phyloP scores from a whole-genome alignment of 2,329 filamentous ascomycete genomes.

The Sporothrix humicola region DNA sequence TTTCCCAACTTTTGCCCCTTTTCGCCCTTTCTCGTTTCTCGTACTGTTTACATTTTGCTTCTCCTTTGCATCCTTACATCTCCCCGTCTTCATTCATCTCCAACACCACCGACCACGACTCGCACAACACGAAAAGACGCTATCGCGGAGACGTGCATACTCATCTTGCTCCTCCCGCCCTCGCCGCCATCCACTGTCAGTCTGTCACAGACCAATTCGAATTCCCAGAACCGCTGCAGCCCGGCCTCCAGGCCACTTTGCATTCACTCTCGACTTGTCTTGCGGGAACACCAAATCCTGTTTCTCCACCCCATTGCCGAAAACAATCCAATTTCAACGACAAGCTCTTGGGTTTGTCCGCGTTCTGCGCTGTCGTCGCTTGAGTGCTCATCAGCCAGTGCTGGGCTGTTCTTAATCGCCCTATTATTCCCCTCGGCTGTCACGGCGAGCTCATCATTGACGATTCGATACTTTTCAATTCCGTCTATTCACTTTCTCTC shows the following conservation, averaged over 20 bases:
- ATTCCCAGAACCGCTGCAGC: conserved; percentile 27
- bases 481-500: background rate
- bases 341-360: background rate
- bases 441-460: background rate
- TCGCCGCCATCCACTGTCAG: background rate
- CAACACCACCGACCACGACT: background rate
- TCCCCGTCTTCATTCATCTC: too few relatives aligned
- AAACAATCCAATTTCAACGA: conserved; percentile 20
- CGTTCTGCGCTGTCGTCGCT: background rate
- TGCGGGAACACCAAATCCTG: conserved; percentile 22
- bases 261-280: conserved; percentile 1
- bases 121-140: background rate
- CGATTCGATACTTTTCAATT: background rate
- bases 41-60: background rate
- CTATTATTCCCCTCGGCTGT: conserved; percentile 6
- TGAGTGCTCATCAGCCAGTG: background rate
- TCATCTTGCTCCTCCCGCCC: background rate
- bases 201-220: background rate
- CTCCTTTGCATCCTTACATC: background rate
- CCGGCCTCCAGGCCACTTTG: conserved; percentile 4
- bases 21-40: conserved; percentile 8
- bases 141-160: background rate
- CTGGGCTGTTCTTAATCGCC: background rate
- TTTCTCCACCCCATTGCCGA: conserved; percentile 28
- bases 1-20: background rate